phyloP scores from a whole-genome alignment of 306 rosid species.

The Castanea sativa region DNA sequence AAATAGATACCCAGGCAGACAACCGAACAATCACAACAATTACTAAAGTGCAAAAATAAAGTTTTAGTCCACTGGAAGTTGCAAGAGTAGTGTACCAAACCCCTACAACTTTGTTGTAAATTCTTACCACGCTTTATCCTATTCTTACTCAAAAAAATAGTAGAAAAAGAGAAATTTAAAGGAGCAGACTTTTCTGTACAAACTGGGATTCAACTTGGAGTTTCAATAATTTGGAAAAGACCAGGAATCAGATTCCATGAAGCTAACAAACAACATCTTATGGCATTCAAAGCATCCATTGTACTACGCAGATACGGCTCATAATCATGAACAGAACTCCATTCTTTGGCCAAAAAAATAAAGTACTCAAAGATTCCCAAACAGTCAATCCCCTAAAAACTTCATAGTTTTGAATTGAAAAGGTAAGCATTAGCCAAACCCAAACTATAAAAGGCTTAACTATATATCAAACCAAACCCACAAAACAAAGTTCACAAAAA shows the following conservation, averaged over 20 bases:
- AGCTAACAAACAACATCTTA: neutral
- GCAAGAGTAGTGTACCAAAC: neutral
- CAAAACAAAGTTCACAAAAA: neutral
- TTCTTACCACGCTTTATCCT: neutral
- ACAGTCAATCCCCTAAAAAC: neutral
- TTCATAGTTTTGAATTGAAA: neutral
- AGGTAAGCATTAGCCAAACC: neutral
- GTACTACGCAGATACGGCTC: neutral
- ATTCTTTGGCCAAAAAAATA: neutral
- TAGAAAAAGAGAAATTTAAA: neutral
- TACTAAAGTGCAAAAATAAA: too few species aligned
- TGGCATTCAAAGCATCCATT: neutral
- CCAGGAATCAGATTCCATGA: neutral
- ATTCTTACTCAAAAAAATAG: neutral
- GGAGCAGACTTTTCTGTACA: neutral
- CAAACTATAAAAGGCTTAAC: neutral
- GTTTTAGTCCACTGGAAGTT: too few species aligned
- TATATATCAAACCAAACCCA: neutral
- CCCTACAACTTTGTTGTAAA: neutral
- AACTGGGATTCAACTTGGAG: neutral
- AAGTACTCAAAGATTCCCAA: neutral
- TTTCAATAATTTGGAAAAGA: neutral
- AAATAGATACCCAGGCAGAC: neutral
- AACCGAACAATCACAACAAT: too few species aligned
- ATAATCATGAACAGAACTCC: neutral